Evolutionary conservation across 495 filamentous ascomycete species (phyloP), one percentile per base, ranked within the genome.

Genomic region (Neurospora tetrasperma): DNA sequence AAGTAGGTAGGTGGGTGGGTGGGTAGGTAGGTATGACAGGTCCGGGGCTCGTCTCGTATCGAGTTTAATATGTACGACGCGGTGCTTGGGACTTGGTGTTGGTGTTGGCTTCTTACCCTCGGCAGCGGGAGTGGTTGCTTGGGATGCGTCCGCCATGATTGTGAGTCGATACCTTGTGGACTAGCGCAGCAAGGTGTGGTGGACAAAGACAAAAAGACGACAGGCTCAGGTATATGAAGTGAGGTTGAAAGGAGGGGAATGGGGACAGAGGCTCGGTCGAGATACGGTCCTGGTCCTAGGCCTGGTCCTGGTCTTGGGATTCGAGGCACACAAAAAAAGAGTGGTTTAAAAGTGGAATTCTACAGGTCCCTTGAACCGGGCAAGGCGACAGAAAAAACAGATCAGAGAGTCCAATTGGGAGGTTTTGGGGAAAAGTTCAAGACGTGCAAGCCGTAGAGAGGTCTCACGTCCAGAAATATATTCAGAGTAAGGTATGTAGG

Each of bases 271-370:
- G 5, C 54, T 66, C 54, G 54, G 54, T 66, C 48, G 48, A 59
- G 48, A 59, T 59, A 59, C 48, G 48, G 48, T 59, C 48, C 48
- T 35, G 54, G 54, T 62, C 54, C 54, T 66, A 18, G 54, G 54
- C 54, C 54, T 66, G 54, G 54, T 66, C 54, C 54, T 66, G 54
- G 54, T 66, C 54, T 66, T 27, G 54, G 54, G 27, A 66, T 66
- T 66, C 54, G 27, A 66, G 54, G 54, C 54, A 66, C 54, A 66
- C 54, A 66, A 66, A 66, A 62, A 66, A 66, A 66, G 54, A 66
- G 54, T 66, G 54, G 54, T 66, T 66, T 66, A 66, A 66, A 66
- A 66, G 54, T 66, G 54, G 54, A 66, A 66, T 66, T 66, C 54
- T 66, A 66, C 54, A 66, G 18, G 54, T 66, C 27, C 27, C 54